Base-by-base conservation (phyloP, 306 rosid genomes). In the Trichosanthes cucumerina region DNA sequence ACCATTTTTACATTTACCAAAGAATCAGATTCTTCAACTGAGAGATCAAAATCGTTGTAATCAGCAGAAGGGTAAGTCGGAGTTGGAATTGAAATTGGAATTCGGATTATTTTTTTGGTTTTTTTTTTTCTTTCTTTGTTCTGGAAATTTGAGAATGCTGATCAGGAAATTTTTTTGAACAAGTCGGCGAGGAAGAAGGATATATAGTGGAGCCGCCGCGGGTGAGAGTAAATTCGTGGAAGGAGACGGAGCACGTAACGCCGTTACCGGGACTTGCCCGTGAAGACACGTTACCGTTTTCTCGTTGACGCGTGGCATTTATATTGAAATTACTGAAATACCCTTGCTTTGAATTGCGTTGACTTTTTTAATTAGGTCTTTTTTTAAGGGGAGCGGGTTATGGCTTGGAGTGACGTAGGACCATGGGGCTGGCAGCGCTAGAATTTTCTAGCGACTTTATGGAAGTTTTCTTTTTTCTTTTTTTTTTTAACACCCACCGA, bases 1-100 rank as follows among this genome's bases (percentile, higher is more conserved):
- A 78, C 73, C 81, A 63, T 78, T 47, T 56, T 76, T n/a, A 56
- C 79, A 76, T 76, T 76, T 23, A 76, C 69, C 66, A 57, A 19
- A 53, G 26, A 75, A 31, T 53, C 47, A 75, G 60, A 28, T 44
- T 77, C 80, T 72, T 46, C 77, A 72, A 72, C 77, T 21, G 28
- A 36, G 52, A 39, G 33, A 68, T 68, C 52, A 2, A 41, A 41
- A 39, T 39, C 33, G 52, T 4, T 38, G 6, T 11, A 39, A 68
- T 5, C 38, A 13, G 21, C 49, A 72, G n/a, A 70, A 7, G 21
- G 58, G 60, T 18, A 72, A 21, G 19, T 41, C 4, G 13, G 24
- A 18, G 18, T 34, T 33, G 2, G 21, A 33, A 15, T 58, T 53
- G 9, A 0, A 6, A n/a, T 9, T 21, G 64, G 2, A 58, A 58